Conservation (phyloP, 176 grass and related monocot genomes). For the Triticum dicoccoides region DNA sequence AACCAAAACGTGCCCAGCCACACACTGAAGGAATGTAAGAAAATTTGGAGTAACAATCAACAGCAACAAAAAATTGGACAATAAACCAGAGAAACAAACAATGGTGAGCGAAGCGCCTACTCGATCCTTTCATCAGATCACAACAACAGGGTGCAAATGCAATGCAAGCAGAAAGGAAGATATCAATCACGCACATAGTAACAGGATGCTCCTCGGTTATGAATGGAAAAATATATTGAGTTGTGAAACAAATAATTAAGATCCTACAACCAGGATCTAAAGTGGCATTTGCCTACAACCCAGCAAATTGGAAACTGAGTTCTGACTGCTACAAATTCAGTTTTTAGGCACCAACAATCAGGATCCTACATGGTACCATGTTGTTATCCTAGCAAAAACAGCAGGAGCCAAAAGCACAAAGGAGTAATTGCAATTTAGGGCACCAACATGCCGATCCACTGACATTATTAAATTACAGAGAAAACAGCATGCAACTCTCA, state of each 20-base stretch:
- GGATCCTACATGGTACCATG: not conserved
- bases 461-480: too few relatives aligned
- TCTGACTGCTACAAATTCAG: not conserved
- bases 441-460: too few relatives aligned
- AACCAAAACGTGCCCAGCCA: not conserved
- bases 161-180: not conserved
- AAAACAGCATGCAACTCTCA: too few relatives aligned
- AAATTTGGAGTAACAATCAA: not conserved
- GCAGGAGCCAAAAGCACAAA: too few relatives aligned
- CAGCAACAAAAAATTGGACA: not conserved
- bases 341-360: not conserved
- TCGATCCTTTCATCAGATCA: too few relatives aligned
- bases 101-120: not conserved
- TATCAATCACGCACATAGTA: not conserved
- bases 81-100: too few relatives aligned
- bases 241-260: too few relatives aligned
- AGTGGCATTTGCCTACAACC: too few relatives aligned
- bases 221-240: too few relatives aligned
- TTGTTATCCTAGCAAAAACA: not conserved
- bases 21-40: not conserved
- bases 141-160: too few relatives aligned
- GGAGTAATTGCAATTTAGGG: too few relatives aligned
- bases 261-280: too few relatives aligned
- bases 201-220: not conserved
- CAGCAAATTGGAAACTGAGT: not conserved